Evolutionary conservation across 1,284 basidiomycete species (phyloP).

Genomic region (Coriolopsis trogii): DNA sequence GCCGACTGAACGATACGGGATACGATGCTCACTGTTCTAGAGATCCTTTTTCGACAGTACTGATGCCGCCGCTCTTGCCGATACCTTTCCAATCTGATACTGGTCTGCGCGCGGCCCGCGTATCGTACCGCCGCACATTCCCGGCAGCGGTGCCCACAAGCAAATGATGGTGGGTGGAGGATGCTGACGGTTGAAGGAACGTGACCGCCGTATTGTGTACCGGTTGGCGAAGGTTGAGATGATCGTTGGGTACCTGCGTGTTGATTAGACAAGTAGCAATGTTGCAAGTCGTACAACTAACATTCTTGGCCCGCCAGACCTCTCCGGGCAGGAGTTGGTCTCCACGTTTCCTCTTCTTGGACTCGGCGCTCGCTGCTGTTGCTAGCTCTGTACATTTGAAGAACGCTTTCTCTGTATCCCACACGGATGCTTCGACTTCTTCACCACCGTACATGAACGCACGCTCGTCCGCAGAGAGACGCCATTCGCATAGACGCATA

Average conservation of each 20-base stretch:
- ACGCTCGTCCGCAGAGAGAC: constrained; percentile 51
- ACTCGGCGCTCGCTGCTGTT: constrained; percentile 18
- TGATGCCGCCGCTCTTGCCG: constrained; percentile 70
- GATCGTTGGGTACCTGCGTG: constrained; percentile 73
- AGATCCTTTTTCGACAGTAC: constrained; percentile 59
- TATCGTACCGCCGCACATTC: constrained; percentile 81
- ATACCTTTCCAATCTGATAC: constrained; percentile 68
- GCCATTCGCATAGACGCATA: constrained; percentile 66
- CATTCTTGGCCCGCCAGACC: constrained; percentile 81
- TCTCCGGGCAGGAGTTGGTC: constrained; percentile 69
- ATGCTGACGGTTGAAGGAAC: constrained; percentile 50
- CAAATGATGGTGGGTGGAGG: constrained; percentile 51
- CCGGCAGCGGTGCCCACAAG: constrained; percentile 80
- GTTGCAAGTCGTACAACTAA: too few species aligned
- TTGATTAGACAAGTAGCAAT: not conserved
- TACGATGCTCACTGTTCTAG: constrained; percentile 64
- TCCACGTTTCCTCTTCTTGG: constrained; percentile 73
- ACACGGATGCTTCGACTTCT: constrained; percentile 86
- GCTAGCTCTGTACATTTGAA: constrained; percentile 8
- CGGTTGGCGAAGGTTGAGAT: constrained; percentile 78
- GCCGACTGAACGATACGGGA: too few species aligned
- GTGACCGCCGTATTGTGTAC: constrained; percentile 76
- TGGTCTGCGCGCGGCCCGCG: constrained; percentile 70
- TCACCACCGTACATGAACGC: constrained; percentile 85
- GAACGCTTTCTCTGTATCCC: constrained; percentile 78